A percentile compares a stretch with the other conserved stretches of the same genome.
phyloP scores from a whole-genome alignment of 306 rosid genomes.

The Herpetospermum pedunculosum region DNA sequence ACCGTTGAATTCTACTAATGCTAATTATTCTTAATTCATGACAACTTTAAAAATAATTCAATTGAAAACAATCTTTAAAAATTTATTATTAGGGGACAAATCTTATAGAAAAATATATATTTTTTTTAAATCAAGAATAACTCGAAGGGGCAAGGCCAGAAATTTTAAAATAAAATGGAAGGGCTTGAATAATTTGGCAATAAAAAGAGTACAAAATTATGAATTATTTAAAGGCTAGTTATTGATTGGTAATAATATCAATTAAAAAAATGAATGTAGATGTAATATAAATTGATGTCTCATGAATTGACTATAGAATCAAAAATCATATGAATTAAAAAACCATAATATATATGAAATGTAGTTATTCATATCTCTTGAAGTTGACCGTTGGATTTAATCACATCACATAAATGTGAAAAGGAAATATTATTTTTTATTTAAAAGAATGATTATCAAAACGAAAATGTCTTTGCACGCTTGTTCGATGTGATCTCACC shows the following conservation, averaged over 20 bases:
- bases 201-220: neutral
- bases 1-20: too few relatives aligned
- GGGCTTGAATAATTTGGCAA: neutral
- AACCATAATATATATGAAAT: neutral
- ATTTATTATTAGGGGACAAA: too few relatives aligned
- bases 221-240: neutral
- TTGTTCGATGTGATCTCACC: neutral
- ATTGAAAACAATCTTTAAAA: too few relatives aligned
- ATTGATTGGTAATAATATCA: neutral
- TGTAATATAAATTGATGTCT: neutral
- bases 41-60: too few relatives aligned
- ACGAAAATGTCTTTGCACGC: neutral
- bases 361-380: neutral
- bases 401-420: neutral
- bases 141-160: too few relatives aligned
- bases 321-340: neutral
- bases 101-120: too few relatives aligned
- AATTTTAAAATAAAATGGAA: too few relatives aligned
- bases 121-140: too few relatives aligned
- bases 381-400: neutral
- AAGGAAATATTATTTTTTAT: neutral
- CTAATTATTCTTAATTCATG: too few relatives aligned
- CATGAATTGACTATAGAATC: neutral
- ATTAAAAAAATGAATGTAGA: neutral
- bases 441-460: neutral